Evolutionary conservation across 805 yeast genomes (phyloP).

Genomic region (Candida rishiriensis): DNA sequence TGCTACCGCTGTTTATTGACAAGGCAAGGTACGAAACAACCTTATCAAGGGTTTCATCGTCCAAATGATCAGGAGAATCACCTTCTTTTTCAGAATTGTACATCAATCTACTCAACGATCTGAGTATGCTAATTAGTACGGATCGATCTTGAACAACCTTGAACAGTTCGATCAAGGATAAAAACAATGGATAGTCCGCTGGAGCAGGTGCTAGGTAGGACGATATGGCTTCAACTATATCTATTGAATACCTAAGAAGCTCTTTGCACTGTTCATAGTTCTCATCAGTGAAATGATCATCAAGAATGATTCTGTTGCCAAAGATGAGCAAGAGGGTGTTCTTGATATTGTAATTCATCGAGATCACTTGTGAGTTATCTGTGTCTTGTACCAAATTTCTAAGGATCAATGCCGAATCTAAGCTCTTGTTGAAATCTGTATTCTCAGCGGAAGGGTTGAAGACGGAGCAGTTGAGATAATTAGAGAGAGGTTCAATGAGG

Average conservation of each 20-base stretch:
- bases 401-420: slow-evolving; percentile 59
- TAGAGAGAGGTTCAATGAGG: slow-evolving; percentile 33
- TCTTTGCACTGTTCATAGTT: slow-evolving; percentile 43
- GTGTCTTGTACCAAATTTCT: slow-evolving; percentile 83
- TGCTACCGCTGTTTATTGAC: slow-evolving; percentile 22
- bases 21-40: slow-evolving; percentile 57
- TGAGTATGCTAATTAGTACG: slow-evolving; percentile 60
- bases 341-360: slow-evolving; percentile 37
- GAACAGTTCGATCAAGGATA: slow-evolving; percentile 49
- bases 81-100: slow-evolving; percentile 44
- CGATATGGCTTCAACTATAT: slow-evolving; percentile 77
- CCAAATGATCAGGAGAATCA: slow-evolving; percentile 47
- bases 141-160: slow-evolving; percentile 59
- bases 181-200: slow-evolving; percentile 64
- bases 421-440: slow-evolving; percentile 24
- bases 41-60: slow-evolving; percentile 43
- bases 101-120: slow-evolving; percentile 75
- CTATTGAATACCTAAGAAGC: slow-evolving; percentile 61
- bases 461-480: slow-evolving; percentile 15
- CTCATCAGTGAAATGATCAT: slow-evolving; percentile 27
- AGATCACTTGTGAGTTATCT: slow-evolving; percentile 73
- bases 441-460: slow-evolving; percentile 16
- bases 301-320: slow-evolving; percentile 21
- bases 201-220: slow-evolving; percentile 76
- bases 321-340: slow-evolving; percentile 46